These are phyloP conservation scores for Fusarium circinatum DNA, from an alignment of 2,329 filamentous ascomycete species.

Conservation along the genomic window DNA sequence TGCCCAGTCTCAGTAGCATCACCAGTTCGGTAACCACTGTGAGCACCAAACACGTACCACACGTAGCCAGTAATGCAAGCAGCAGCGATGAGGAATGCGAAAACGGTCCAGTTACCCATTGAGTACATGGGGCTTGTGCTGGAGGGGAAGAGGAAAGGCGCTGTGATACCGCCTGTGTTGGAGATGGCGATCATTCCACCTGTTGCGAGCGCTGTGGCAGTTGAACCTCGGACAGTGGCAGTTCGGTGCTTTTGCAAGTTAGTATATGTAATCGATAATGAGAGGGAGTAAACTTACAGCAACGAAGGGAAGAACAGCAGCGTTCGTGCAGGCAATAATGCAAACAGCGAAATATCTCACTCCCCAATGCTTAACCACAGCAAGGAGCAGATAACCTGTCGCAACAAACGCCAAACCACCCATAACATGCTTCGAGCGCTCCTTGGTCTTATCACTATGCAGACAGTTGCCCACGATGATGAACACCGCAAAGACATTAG, in stretches of 20 bases:
- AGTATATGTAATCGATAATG: rapidly evolving
- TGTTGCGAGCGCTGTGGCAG: conserved; percentile 48
- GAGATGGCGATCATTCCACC: conserved; percentile 50
- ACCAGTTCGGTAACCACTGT: conserved; percentile 47
- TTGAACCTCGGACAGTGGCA: conserved; percentile 48
- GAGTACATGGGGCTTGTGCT: conserved; percentile 46
- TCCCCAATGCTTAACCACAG: conserved; percentile 45
- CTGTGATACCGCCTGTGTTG: conserved; percentile 49
- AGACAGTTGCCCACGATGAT: conserved; percentile 47
- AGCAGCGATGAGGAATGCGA: conserved; percentile 44
- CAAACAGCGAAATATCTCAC: conserved; percentile 47
- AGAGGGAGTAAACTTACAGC: conserved; percentile 38
- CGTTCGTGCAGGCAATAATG: conserved; percentile 49
- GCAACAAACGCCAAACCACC: conserved; percentile 44
- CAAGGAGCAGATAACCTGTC: conserved; percentile 45
- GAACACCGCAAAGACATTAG: conserved; percentile 51
- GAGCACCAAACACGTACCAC: conserved; percentile 47
- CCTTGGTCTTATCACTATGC: conserved; percentile 47
- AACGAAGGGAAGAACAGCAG: conserved; percentile 48
- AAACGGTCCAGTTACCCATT: conserved; percentile 50
- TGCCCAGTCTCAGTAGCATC: conserved; percentile 21
- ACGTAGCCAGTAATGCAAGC: conserved; percentile 42
- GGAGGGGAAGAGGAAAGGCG: conserved; percentile 49
- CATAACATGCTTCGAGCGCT: conserved; percentile 47
- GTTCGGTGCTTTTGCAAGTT: conserved; percentile 44